Evolutionary conservation across 1,139 yeast species (phyloP).

Genomic region (Protomyces inouyei): DNA sequence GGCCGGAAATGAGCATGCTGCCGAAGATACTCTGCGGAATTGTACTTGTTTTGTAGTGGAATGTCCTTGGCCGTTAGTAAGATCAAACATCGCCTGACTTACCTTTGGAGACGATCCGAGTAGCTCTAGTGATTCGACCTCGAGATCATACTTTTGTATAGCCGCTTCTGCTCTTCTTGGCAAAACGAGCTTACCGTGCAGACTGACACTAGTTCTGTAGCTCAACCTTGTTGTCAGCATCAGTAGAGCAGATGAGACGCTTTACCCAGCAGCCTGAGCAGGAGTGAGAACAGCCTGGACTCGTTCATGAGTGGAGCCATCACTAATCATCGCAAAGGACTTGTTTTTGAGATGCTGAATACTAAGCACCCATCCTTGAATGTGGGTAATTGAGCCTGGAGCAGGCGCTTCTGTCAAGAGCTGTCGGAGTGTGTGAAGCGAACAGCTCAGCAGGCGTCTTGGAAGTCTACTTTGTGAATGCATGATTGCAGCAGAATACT

Average conservation of each 20-base stretch:
- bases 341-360: slow-evolving; percentile 67
- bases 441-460: background rate
- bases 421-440: background rate
- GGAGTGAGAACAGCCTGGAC: slow-evolving; percentile 54
- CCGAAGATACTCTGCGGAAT: slow-evolving; percentile 62
- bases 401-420: background rate
- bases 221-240: slow-evolving; percentile 36
- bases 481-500: background rate
- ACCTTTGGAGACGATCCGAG: slow-evolving; percentile 43
- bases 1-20: slow-evolving; percentile 63
- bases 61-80: slow-evolving; percentile 47
- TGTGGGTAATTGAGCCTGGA: background rate
- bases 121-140: slow-evolving; percentile 34
- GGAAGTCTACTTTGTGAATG: background rate
- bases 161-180: slow-evolving; percentile 20
- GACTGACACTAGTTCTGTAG: slow-evolving; percentile 48
- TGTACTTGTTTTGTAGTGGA: slow-evolving; percentile 79
- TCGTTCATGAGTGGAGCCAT: slow-evolving; percentile 59
- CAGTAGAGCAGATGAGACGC: slow-evolving; percentile 33
- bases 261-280: slow-evolving; percentile 30
- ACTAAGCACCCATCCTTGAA: slow-evolving; percentile 67
- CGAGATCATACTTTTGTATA: slow-evolving; percentile 29
- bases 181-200: slow-evolving; percentile 43
- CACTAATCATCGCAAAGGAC: slow-evolving; percentile 72
- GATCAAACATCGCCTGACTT: background rate